Conservation (phyloP, 495 filamentous ascomycete species). For the Articulospora tetracladia region DNA sequence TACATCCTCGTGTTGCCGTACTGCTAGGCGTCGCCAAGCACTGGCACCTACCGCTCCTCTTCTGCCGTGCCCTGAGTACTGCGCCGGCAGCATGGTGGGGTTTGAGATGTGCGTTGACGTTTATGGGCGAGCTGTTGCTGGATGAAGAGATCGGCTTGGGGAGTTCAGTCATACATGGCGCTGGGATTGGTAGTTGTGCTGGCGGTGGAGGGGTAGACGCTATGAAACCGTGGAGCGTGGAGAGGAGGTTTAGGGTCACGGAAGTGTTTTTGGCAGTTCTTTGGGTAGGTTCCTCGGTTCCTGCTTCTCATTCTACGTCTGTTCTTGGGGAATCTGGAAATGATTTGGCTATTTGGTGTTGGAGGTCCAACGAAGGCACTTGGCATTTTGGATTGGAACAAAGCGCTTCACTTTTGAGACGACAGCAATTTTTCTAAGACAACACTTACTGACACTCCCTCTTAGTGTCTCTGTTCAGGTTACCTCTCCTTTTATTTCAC, state of each 20-base stretch:
- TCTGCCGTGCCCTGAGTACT: conserved; percentile 58
- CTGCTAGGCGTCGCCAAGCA: conserved; percentile 57
- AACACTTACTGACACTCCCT: not conserved
- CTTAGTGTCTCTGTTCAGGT: conserved; percentile 75
- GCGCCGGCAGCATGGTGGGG: conserved; percentile 59
- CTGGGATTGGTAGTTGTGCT: no score
- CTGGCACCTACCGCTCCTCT: conserved; percentile 59
- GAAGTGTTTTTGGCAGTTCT: conserved; percentile 78
- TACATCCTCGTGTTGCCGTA: conserved; percentile 63
- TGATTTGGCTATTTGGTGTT: not conserved
- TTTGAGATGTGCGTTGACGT: conserved; percentile 55
- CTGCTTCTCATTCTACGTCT: not conserved
- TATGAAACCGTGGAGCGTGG: conserved; percentile 18
- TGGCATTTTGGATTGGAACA: not conserved
- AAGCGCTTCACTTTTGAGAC: not conserved
- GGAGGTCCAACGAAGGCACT: no score
- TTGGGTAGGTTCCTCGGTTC: conserved; percentile 59
- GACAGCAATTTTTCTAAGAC: no score
- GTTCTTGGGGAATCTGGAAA: not conserved
- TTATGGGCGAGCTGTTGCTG: conserved; percentile 50
- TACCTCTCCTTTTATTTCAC: conserved; percentile 89
- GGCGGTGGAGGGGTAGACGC: not conserved
- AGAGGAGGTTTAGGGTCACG: conserved; percentile 52
- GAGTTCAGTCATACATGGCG: not conserved
- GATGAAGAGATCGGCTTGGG: conserved; percentile 12